These are phyloP conservation scores for Rhodosporidiobolus sp. DNA, from an alignment of 768 basidiomycete genomes.

Conservation along the genomic window DNA sequence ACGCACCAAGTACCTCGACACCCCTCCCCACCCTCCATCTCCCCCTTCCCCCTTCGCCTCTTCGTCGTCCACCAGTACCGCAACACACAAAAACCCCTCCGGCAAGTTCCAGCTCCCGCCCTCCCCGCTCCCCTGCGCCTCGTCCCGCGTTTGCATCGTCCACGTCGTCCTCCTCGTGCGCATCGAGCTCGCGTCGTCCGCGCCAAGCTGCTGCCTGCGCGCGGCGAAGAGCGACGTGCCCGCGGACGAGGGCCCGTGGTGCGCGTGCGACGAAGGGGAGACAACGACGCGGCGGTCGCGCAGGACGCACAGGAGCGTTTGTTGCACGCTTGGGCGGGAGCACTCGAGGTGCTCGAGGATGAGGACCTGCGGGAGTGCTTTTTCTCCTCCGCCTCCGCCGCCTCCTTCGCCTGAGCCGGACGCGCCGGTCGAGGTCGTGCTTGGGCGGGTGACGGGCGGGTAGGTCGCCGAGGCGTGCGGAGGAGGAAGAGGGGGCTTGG, in stretches of 20 bases:
- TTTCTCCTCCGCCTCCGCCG: too few species aligned
- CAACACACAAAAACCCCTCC: constrained; percentile 5
- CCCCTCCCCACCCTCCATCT: constrained; percentile 3
- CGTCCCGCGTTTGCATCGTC: background rate
- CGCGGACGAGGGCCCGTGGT: too few species aligned
- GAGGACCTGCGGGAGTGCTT: constrained; percentile 19
- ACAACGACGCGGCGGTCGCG: background rate
- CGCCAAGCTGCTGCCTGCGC: background rate
- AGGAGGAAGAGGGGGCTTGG: too few species aligned
- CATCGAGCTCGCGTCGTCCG: constrained; percentile 1
- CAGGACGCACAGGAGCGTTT: background rate
- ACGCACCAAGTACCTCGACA: constrained; percentile 14
- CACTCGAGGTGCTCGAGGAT: constrained; percentile 20
- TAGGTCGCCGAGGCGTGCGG: constrained; percentile 1
- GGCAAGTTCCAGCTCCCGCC: constrained; percentile 14
- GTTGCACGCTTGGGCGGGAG: constrained; percentile 5
- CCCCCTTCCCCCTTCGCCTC: background rate
- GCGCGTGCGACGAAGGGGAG: background rate
- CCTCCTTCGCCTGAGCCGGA: too few species aligned
- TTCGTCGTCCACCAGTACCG: background rate
- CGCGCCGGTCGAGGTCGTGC: background rate
- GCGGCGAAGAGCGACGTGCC: background rate
- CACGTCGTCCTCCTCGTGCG: background rate
- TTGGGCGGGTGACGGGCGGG: background rate
- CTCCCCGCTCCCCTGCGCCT: background rate